Percentiles rank a stretch among this genome's conserved stretches.
Conservation (phyloP, 2,329 filamentous ascomycete species). For the Trichoderma sp. region DNA sequence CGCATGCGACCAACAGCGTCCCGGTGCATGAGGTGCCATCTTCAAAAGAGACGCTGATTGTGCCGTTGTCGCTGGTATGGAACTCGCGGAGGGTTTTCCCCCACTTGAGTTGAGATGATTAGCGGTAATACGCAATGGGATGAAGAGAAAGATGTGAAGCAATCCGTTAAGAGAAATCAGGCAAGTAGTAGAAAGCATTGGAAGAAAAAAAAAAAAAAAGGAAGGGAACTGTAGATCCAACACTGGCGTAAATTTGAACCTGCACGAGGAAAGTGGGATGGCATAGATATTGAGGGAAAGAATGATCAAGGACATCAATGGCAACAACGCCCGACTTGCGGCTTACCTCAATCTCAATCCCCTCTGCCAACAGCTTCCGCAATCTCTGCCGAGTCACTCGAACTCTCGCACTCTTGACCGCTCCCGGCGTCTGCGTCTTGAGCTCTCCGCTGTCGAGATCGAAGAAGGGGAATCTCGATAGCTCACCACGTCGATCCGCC, state of each 20-base stretch:
- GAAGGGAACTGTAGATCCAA: neutral
- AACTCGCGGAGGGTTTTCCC: slow-evolving; percentile 36
- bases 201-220: neutral
- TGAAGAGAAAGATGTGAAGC: neutral
- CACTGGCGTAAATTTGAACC: neutral
- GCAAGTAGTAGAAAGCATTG: neutral
- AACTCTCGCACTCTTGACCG: slow-evolving; percentile 44
- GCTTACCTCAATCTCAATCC: slow-evolving; percentile 45
- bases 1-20: slow-evolving; percentile 48
- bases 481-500: slow-evolving; percentile 45
- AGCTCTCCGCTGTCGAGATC: slow-evolving; percentile 51
- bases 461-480: slow-evolving; percentile 53
- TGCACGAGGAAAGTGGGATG: neutral
- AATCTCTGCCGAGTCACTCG: slow-evolving; percentile 48
- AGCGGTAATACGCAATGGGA: neutral
- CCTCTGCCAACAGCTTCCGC: slow-evolving; percentile 44
- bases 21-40: slow-evolving; percentile 44
- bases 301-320: neutral
- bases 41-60: slow-evolving; percentile 44
- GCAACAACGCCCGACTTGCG: neutral
- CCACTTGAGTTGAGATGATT: slow-evolving; percentile 34
- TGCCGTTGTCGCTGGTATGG: slow-evolving; percentile 29
- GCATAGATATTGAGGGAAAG: neutral
- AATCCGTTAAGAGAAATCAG: neutral
- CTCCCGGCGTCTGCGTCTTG: slow-evolving; percentile 40